phyloP scores from a whole-genome alignment of 2,329 filamentous ascomycete species.

The Colletotrichum euphorbiae region DNA sequence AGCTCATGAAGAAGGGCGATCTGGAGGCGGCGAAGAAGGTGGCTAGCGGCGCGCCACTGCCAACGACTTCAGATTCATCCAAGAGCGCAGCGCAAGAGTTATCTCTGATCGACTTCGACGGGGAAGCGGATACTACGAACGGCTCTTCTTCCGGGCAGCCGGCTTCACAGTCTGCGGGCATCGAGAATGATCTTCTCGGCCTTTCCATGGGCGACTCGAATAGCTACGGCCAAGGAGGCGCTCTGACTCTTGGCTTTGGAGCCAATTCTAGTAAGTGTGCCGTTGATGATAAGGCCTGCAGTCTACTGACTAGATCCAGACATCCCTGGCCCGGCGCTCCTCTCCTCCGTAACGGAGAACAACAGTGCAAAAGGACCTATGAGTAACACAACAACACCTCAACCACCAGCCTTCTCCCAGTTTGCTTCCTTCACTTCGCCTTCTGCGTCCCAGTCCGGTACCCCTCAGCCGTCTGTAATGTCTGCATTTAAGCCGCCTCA shows the following conservation, averaged over 20 bases:
- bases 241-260: slow-evolving; percentile 85
- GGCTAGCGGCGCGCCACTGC: slow-evolving; percentile 76
- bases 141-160: slow-evolving; percentile 48
- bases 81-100: slow-evolving; percentile 78
- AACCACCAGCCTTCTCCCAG: slow-evolving; percentile 62
- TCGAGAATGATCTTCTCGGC: slow-evolving; percentile 93
- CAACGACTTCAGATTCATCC: slow-evolving; percentile 49
- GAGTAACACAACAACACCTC: slow-evolving; percentile 46
- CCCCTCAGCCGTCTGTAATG: slow-evolving; percentile 63
- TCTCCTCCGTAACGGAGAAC: slow-evolving; percentile 72
- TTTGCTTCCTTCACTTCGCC: slow-evolving; percentile 68
- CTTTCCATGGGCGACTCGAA: slow-evolving; percentile 79
- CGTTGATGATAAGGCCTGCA: not conserved
- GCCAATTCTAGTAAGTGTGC: slow-evolving; percentile 71
- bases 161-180: slow-evolving; percentile 67
- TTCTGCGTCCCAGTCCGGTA: slow-evolving; percentile 62
- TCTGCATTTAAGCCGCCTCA: slow-evolving; percentile 59
- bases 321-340: slow-evolving; percentile 72
- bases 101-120: slow-evolving; percentile 93
- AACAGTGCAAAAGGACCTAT: slow-evolving; percentile 65
- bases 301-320: slow-evolving; percentile 56
- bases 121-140: slow-evolving; percentile 65
- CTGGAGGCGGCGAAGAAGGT: slow-evolving; percentile 85
- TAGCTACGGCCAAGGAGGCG: slow-evolving; percentile 79
- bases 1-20: slow-evolving; percentile 95